A percentile compares a stretch with the other conserved stretches of the same genome.
phyloP scores from a whole-genome alignment of 306 rosid genomes.

The Styphnolobium japonicum region DNA sequence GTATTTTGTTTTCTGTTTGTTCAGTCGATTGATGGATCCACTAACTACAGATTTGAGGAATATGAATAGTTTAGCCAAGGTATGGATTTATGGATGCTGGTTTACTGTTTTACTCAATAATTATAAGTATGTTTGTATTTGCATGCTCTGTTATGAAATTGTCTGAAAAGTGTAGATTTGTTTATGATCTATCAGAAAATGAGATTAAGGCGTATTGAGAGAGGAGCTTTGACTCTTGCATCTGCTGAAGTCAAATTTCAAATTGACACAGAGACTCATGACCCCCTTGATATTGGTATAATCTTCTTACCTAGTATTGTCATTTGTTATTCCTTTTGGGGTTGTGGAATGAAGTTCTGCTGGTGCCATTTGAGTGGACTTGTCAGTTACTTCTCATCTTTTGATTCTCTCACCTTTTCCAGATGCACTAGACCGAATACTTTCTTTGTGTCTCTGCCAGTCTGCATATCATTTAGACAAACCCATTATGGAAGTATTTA shows the following conservation, averaged over 20 bases:
- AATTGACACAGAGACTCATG: constrained; percentile 98
- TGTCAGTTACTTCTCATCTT: neutral
- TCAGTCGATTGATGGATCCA: constrained; percentile 95
- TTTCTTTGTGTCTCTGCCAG: neutral
- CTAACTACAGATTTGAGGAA: constrained; percentile 84
- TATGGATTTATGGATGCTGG: constrained; percentile 32
- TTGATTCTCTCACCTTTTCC: constrained; percentile 1
- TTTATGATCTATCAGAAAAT: constrained; percentile 61
- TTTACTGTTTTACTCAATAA: constrained; percentile 2
- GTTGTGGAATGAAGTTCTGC: constrained; percentile 11
- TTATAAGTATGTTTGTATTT: constrained; percentile 3
- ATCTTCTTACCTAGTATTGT: constrained; percentile 15
- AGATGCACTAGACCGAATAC: neutral
- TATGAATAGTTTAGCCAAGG: constrained; percentile 96
- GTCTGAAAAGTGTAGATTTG: constrained; percentile 25
- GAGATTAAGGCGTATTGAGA: constrained; percentile 88
- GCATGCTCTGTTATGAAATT: constrained; percentile 15
- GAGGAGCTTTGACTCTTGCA: constrained; percentile 98
- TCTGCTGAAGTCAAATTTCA: constrained; percentile 99
- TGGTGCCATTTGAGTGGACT: constrained; percentile 6
- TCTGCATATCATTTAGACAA: neutral
- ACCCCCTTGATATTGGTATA: constrained; percentile 96
- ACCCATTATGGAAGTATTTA: neutral
- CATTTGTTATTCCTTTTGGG: neutral
- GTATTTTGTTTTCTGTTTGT: constrained; percentile 28